These are phyloP conservation scores for Dipteronia dyeriana DNA, from an alignment of 345 rosid species.

Conservation along the genomic window DNA sequence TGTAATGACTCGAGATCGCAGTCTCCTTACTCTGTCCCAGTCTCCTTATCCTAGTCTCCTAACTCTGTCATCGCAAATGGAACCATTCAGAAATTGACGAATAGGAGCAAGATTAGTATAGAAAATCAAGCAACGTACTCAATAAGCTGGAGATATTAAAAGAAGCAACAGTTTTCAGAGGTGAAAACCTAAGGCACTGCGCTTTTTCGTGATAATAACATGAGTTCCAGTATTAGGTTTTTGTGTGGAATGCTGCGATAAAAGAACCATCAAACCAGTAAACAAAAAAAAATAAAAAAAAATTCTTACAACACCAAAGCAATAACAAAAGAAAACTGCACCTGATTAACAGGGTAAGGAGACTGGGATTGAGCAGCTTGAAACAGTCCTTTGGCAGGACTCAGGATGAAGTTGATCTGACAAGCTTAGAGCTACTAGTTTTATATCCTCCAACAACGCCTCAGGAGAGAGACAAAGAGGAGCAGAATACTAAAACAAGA, in stretches of 20 bases:
- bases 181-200: constrained; percentile 65
- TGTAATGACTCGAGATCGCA: constrained; percentile 89
- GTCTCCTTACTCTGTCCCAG: constrained; percentile 44
- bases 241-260: constrained; percentile 81
- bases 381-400: constrained; percentile 61
- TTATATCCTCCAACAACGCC: constrained; percentile 78
- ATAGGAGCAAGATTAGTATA: neutral
- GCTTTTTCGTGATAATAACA: constrained; percentile 82
- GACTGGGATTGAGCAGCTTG: constrained; percentile 74
- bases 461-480: constrained; percentile 65
- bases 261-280: no score
- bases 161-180: constrained; percentile 35
- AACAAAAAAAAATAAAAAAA: constrained; percentile 6
- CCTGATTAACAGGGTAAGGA: constrained; percentile 72
- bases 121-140: neutral
- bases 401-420: constrained; percentile 79
- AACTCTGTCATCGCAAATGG: constrained; percentile 61
- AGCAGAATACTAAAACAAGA: constrained; percentile 55
- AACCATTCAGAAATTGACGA: constrained; percentile 58
- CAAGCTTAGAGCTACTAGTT: constrained; percentile 67
- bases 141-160: constrained; percentile 7
- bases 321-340: constrained; percentile 8
- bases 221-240: constrained; percentile 77
- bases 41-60: no score
- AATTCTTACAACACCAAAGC: neutral